Evolutionary conservation across 495 filamentous ascomycete genomes (phyloP).

Genomic region (Penicillium desertorum): DNA sequence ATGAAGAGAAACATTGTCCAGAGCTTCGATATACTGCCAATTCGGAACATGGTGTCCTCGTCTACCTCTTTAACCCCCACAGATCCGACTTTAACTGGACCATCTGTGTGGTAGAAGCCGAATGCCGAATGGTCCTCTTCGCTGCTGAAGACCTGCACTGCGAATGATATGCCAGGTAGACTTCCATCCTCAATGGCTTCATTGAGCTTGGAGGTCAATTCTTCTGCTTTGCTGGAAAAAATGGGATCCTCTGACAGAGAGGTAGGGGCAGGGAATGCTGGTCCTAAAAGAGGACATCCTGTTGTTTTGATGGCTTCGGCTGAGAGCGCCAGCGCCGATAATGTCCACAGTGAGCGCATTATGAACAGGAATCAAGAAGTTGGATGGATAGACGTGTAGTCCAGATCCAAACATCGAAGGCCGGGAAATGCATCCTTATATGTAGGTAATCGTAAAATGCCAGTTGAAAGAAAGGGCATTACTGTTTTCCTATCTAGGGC

Average conservation of each 20-base stretch:
- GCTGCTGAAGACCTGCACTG: constrained; percentile 31
- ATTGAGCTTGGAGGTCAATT: constrained; percentile 31
- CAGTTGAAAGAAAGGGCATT: background rate
- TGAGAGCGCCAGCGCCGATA: background rate
- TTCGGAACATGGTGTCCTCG: constrained; percentile 50
- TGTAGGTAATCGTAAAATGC: background rate
- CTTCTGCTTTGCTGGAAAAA: constrained; percentile 25
- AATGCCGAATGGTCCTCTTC: constrained; percentile 9
- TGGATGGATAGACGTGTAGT: background rate
- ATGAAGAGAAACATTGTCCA: constrained; percentile 51
- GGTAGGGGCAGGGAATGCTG: constrained; percentile 49
- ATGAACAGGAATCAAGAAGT: background rate
- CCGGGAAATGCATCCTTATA: background rate
- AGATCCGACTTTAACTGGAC: constrained; percentile 12
- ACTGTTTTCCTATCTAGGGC: background rate
- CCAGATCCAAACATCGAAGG: background rate
- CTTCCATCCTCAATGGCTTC: constrained; percentile 20
- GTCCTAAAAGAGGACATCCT: constrained; percentile 47
- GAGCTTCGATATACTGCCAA: constrained; percentile 52
- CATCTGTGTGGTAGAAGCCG: constrained; percentile 12
- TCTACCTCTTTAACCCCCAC: constrained; percentile 40
- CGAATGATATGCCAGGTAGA: constrained; percentile 46
- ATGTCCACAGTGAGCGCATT: background rate
- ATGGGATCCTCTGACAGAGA: constrained; percentile 8
- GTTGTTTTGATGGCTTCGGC: background rate